A percentile compares a stretch with the other conserved stretches of the same genome.
Conservation (phyloP, 371 early-diverging fungal genomes). For the Quaeritorhiza haematococci region DNA sequence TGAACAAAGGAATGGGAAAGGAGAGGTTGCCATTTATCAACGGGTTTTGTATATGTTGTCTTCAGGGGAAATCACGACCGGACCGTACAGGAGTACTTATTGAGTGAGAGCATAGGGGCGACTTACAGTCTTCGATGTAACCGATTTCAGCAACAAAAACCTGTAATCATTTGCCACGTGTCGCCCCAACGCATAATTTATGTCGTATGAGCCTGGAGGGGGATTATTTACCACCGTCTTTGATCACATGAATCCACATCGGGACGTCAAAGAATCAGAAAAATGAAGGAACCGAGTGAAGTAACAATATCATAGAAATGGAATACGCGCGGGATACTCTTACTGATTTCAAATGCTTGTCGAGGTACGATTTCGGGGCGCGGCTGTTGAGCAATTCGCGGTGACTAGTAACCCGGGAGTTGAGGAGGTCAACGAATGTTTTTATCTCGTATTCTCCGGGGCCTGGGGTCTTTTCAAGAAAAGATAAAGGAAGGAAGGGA, state of each 20-base stretch:
- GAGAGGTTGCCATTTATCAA: neutral
- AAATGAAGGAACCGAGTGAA: neutral
- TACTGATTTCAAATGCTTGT: neutral
- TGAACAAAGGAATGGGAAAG: neutral
- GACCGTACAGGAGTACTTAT: neutral
- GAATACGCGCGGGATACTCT: neutral
- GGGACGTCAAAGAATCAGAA: neutral
- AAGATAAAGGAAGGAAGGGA: too few relatives aligned
- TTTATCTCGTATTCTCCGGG: conserved; percentile 25
- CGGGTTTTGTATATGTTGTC: neutral
- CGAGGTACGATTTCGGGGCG: conserved; percentile 14
- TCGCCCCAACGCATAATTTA: conserved; percentile 39
- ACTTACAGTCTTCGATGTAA: conserved; percentile 23
- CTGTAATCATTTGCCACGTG: conserved; percentile 35
- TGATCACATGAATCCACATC: conserved; percentile 1
- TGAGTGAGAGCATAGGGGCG: neutral
- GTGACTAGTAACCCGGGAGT: conserved; percentile 8
- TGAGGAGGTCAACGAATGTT: conserved; percentile 24
- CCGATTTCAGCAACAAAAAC: conserved; percentile 33
- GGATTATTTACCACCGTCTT: conserved; percentile 1
- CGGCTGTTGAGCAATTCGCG: conserved; percentile 12
- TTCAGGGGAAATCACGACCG: neutral
- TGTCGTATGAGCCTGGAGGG: conserved; percentile 30
- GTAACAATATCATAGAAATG: neutral
- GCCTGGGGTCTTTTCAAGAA: conserved; percentile 34